phyloP scores from a whole-genome alignment of 257 asterid species.

The Craterostigma plantagineum region DNA sequence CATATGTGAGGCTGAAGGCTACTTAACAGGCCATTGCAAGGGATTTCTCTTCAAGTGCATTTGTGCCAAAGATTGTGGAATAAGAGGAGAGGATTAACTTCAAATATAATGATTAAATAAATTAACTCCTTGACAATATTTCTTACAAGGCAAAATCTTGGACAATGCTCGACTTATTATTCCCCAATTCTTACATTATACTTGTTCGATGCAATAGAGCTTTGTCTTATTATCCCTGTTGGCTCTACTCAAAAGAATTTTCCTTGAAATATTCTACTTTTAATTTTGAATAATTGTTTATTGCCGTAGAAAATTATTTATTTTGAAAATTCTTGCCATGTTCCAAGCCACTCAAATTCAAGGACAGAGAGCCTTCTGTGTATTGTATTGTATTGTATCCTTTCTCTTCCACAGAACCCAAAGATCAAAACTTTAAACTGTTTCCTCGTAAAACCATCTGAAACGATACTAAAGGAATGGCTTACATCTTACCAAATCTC shows the following conservation, averaged over 20 bases:
- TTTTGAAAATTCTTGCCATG: constrained; percentile 10
- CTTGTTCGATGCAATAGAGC: no score
- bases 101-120: no score
- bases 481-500: constrained; percentile 56
- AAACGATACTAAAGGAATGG: constrained; percentile 21
- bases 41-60: constrained; percentile 10
- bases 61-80: constrained; percentile 11
- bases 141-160: no score
- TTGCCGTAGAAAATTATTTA: background rate
- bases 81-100: no score
- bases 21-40: constrained; percentile 10
- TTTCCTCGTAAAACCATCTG: background rate
- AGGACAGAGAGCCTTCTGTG: constrained; percentile 1
- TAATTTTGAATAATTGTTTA: background rate
- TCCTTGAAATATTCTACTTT: no score
- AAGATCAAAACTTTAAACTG: constrained; percentile 4
- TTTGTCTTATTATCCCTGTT: no score
- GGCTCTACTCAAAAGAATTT: no score
- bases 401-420: constrained; percentile 2
- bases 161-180: no score
- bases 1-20: constrained; percentile 15
- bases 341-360: constrained; percentile 27
- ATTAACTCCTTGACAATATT: no score
- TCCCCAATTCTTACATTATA: no score
- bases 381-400: no score